A percentile compares a stretch with the other conserved stretches of the same genome.
Conservation (phyloP, 768 basidiomycete genomes). For the Daedalea quercina region DNA sequence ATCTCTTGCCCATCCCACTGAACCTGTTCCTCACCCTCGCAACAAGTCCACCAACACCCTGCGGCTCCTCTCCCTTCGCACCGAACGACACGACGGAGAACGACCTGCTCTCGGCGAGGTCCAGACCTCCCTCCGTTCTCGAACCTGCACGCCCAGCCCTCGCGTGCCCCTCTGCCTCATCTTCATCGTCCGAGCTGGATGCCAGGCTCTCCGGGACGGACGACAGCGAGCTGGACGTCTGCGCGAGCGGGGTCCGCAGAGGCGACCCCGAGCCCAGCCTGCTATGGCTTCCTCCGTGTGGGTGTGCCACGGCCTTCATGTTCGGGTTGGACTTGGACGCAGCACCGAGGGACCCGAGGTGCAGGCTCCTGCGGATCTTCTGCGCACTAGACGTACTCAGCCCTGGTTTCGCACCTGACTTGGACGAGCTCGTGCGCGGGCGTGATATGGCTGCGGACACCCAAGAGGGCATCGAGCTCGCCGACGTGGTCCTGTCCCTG, state of each 20-base stretch:
- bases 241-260: neutral
- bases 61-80: neutral
- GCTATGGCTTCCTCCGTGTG: too few relatives aligned
- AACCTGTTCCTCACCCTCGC: neutral
- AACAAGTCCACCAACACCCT: neutral
- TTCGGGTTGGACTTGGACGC: neutral
- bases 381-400: neutral
- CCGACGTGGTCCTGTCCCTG: neutral
- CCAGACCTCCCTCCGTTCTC: neutral
- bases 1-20: neutral
- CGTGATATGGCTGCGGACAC: neutral
- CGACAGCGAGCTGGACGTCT: neutral
- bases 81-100: neutral
- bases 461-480: neutral
- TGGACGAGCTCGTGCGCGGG: neutral
- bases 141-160: neutral
- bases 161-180: too few relatives aligned
- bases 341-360: neutral
- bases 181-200: neutral
- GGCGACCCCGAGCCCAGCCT: too few relatives aligned
- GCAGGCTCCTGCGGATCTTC: neutral
- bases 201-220: neutral
- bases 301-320: too few relatives aligned
- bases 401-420: neutral
- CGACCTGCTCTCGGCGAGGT: neutral